Base-by-base conservation (phyloP, 2,329 filamentous ascomycete species). In the Neofusicoccum laricinum region DNA sequence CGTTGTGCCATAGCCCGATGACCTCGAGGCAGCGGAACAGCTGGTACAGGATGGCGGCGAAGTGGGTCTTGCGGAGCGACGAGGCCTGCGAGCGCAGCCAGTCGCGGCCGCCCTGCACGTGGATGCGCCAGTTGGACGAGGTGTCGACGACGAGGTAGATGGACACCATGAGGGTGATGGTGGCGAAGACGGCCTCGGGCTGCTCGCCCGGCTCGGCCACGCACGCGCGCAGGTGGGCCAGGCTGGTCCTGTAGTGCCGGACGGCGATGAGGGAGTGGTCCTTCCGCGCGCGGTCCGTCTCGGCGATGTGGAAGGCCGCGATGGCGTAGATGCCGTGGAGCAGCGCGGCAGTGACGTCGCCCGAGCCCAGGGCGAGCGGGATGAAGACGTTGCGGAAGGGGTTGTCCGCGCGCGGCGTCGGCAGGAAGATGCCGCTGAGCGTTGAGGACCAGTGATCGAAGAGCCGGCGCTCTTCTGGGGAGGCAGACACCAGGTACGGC, bases 281-380 rank as follows among this genome's bases (percentile, higher is more conserved):
- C 4, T 50, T 40, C 34, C 32, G 50, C 12, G 58, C 17, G 7
- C 15, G 12, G 32, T 55, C 50, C 15, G 19, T 43, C 51, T 64
- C 62, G 21, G 50, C 62, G n/a, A 64, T 48, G 45, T 64, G 62
- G 43, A 57, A 58, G 19, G 62, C 62, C 2, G 62, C 43, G 4
- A 64, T 58, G 51, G 62, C 62, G 19, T 64, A 64, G 41, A 64
- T 64, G 12, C 43, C n/a, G 43, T 64, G 62, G 10, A 64, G 43
- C 0, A 64, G 51, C 1, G 62, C 50, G 3, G 32, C 36, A 14
- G 41, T 25, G 1, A 58, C 12, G 14, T 58, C 51, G 14, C 62
- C 51, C 1, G 50, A 48, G 19, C 51, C 50, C n/a, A 64, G 19
- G 5, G 51, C 62, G 12, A 64, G 32, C 5, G 62, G 62, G n/a